Evolutionary conservation across 345 rosid species (phyloP).

Genomic region (Ceriops tagal): DNA sequence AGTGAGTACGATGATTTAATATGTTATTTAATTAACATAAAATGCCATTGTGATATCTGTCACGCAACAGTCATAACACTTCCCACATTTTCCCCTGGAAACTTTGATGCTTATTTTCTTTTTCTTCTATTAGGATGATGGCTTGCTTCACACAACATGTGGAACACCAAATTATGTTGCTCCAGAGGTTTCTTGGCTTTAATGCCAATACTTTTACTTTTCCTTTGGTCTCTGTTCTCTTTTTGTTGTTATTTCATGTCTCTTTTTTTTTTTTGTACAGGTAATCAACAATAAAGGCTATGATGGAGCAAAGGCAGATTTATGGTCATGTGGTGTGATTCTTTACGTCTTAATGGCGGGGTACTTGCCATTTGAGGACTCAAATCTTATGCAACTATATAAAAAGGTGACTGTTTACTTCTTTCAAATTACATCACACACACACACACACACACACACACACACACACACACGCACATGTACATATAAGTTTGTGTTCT

Average conservation of each 20-base stretch:
- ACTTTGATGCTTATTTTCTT: slow-evolving; percentile 16
- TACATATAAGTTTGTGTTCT: too few relatives aligned
- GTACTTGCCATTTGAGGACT: slow-evolving; percentile 85
- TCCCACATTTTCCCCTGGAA: not conserved
- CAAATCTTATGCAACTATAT: slow-evolving; percentile 70
- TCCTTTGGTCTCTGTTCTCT: slow-evolving; percentile 1
- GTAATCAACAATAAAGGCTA: slow-evolving; percentile 93
- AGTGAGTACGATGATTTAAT: slow-evolving; percentile 41
- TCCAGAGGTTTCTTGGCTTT: slow-evolving; percentile 69
- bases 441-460: too few relatives aligned
- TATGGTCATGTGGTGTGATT: slow-evolving; percentile 98
- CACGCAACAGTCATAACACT: too few relatives aligned
- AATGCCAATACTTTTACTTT: slow-evolving; percentile 7
- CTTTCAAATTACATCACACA: not conserved
- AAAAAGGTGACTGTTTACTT: slow-evolving; percentile 52
- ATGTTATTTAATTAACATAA: not conserved
- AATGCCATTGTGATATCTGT: not conserved
- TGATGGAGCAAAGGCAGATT: slow-evolving; percentile 93
- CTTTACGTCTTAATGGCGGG: slow-evolving; percentile 96
- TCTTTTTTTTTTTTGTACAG: slow-evolving; percentile 26
- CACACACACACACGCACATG: too few relatives aligned
- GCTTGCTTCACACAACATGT: slow-evolving; percentile 91
- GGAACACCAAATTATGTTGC: slow-evolving; percentile 99
- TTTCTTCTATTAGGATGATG: slow-evolving; percentile 62
- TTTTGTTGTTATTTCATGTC: slow-evolving; percentile 12